Conservation (phyloP, 768 basidiomycete species). For the Rhodosporidiobolus odoratus region DNA sequence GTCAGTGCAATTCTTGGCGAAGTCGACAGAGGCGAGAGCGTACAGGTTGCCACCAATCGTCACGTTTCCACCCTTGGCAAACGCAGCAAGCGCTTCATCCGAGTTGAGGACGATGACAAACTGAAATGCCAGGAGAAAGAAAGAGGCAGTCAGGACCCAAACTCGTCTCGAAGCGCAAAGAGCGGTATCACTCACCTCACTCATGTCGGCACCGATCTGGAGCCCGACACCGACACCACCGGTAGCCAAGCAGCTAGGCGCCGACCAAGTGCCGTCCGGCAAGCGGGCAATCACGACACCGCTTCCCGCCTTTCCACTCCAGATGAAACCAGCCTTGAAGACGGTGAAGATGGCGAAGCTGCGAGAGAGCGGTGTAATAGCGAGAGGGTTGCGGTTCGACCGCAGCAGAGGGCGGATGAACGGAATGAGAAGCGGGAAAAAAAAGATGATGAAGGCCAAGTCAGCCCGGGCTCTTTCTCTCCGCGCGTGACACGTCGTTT, state of each 20-base stretch:
- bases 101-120: conserved; percentile 96
- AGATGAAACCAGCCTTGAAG: conserved; percentile 73
- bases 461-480: neutral
- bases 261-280: conserved; percentile 80
- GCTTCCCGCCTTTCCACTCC: conserved; percentile 89
- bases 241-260: conserved; percentile 93
- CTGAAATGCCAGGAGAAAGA: too few relatives aligned
- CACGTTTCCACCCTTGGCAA: conserved; percentile 90
- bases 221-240: conserved; percentile 91
- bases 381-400: neutral
- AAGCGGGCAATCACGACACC: conserved; percentile 87
- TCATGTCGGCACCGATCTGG: conserved; percentile 87
- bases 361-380: neutral
- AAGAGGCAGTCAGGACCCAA: neutral
- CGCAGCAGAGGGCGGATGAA: neutral
- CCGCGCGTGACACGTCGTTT: too few relatives aligned
- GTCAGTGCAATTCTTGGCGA: neutral
- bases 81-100: conserved; percentile 90
- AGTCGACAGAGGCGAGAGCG: conserved; percentile 51
- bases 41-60: conserved; percentile 87
- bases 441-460: neutral
- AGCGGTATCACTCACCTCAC: conserved; percentile 46
- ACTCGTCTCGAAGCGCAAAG: neutral
- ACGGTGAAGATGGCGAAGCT: conserved; percentile 82
- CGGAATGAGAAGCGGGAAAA: neutral